Percentiles rank a stretch among this genome's conserved stretches.
phyloP scores from a whole-genome alignment of 176 grass and related monocot species.

The Carex kokanica region DNA sequence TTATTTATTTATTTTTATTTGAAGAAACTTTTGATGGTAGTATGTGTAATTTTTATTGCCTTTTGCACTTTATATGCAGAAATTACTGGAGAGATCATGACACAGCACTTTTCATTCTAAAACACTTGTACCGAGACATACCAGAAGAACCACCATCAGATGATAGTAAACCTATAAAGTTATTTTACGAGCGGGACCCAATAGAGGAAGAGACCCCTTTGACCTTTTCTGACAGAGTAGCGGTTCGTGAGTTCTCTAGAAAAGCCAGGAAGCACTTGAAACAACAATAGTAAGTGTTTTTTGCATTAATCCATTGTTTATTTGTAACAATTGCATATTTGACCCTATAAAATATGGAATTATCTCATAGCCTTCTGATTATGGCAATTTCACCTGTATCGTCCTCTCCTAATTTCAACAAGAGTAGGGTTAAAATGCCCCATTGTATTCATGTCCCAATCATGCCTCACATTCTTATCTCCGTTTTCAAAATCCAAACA shows the following conservation, averaged over 20 bases:
- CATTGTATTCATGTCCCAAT: background rate
- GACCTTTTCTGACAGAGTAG: constrained; percentile 76
- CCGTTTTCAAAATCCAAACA: too few relatives aligned
- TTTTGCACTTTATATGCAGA: constrained; percentile 33
- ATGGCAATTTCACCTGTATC: too few relatives aligned
- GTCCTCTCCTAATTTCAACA: background rate
- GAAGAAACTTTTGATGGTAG: background rate
- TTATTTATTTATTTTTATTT: background rate
- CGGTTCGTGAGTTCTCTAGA: constrained; percentile 72
- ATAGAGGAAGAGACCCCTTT: constrained; percentile 76
- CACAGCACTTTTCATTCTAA: constrained; percentile 92
- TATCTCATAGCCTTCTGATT: background rate
- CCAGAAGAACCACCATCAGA: constrained; percentile 66
- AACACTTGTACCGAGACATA: constrained; percentile 86
- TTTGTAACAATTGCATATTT: background rate
- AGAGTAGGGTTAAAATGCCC: background rate
- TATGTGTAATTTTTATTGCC: constrained; percentile 11
- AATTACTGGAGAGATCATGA: constrained; percentile 98
- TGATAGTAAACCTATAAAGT: constrained; percentile 41
- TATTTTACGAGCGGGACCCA: constrained; percentile 75
- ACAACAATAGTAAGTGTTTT: constrained; percentile 23
- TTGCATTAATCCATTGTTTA: background rate
- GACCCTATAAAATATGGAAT: background rate
- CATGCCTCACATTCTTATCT: too few relatives aligned
- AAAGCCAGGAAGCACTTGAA: constrained; percentile 57